Conservation (phyloP, 1,284 basidiomycete genomes). For the Melampsora americana region DNA sequence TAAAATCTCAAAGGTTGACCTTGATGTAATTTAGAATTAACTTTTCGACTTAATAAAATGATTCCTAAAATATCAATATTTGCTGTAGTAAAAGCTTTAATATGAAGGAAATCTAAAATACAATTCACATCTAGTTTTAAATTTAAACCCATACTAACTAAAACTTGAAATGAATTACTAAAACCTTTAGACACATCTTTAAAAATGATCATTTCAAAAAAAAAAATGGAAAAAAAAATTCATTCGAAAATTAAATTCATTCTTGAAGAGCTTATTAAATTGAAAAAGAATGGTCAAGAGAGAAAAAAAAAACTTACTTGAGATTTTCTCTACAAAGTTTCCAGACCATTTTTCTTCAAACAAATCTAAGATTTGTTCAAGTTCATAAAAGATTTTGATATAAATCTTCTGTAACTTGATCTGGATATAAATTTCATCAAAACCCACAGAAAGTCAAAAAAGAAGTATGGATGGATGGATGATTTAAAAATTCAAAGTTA, state of each 20-base stretch:
- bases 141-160: slow-evolving; percentile 1
- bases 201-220: neutral
- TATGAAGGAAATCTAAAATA: neutral
- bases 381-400: slow-evolving; percentile 1
- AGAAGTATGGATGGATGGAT: neutral
- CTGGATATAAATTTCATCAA: neutral
- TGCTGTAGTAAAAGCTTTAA: neutral
- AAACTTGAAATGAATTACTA: slow-evolving; percentile 3
- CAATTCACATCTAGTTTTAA: neutral
- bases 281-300: no score
- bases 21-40: neutral
- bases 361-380: neutral
- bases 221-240: no score
- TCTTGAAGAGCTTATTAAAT: no score
- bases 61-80: slow-evolving; percentile 4
- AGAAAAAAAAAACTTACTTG: neutral
- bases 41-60: neutral
- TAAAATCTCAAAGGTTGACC: neutral
- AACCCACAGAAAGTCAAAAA: neutral
- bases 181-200: neutral
- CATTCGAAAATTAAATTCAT: no score
- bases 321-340: neutral
- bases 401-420: neutral
- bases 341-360: neutral
- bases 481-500: neutral